Evolutionary conservation across 768 basidiomycete species (phyloP).

Genomic region (Boletus bicolor): DNA sequence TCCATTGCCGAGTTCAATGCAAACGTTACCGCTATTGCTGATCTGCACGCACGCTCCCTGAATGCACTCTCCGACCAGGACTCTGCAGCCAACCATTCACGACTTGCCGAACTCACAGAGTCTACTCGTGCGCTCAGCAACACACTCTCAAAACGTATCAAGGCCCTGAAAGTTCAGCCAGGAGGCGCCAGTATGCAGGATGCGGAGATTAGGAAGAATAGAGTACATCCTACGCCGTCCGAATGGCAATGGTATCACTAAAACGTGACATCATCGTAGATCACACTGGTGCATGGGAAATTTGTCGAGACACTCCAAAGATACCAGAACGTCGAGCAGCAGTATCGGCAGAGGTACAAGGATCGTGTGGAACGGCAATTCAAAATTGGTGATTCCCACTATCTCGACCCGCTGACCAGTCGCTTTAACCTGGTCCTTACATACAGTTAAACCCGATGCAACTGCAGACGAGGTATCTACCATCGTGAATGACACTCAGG

Average conservation of each 20-base stretch:
- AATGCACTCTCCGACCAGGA: conserved; percentile 48
- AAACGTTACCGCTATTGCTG: conserved; percentile 44
- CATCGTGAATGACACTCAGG: conserved; percentile 61
- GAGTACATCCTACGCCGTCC: conserved; percentile 12
- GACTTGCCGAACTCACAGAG: conserved; percentile 55
- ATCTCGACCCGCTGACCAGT: not conserved
- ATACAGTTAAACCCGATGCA: conserved; percentile 80
- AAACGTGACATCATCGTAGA: conserved; percentile 34
- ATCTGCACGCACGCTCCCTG: conserved; percentile 49
- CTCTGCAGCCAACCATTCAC: conserved; percentile 37
- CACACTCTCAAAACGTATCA: conserved; percentile 56
- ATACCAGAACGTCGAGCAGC: conserved; percentile 74
- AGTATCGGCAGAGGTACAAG: conserved; percentile 59
- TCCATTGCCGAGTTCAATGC: conserved; percentile 41
- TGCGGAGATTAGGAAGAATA: conserved; percentile 43
- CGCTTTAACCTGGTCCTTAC: not conserved
- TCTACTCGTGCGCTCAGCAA: conserved; percentile 61
- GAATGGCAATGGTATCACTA: not conserved
- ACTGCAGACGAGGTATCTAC: conserved; percentile 73
- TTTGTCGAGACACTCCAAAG: conserved; percentile 75
- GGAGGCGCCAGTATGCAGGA: conserved; percentile 36
- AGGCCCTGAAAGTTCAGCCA: conserved; percentile 47
- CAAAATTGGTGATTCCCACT: conserved; percentile 55
- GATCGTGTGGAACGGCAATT: conserved; percentile 73
- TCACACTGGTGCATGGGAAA: conserved; percentile 57